Evolutionary conservation across 2,329 filamentous ascomycete species (phyloP).

Genomic region (Exophiala sideris): DNA sequence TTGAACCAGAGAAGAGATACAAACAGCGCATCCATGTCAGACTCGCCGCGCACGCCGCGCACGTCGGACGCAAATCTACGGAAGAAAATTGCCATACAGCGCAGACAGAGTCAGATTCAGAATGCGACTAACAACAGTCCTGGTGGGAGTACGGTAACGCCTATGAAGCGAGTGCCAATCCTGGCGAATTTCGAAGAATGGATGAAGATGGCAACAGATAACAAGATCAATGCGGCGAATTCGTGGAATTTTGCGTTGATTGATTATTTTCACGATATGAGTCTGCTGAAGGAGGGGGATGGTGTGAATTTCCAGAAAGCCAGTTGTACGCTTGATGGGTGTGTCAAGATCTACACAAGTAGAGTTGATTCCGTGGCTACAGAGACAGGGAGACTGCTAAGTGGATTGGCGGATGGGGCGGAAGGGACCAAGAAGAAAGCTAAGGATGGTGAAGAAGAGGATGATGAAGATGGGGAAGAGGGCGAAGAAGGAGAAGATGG

Average conservation of each 20-base stretch:
- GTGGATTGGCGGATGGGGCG: conserved; percentile 78
- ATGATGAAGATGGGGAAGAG: conserved; percentile 59
- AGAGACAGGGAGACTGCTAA: conserved; percentile 91
- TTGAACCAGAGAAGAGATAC: conserved; percentile 51
- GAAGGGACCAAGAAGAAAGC: conserved; percentile 65
- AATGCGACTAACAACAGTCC: conserved; percentile 2
- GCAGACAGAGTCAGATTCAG: conserved; percentile 8
- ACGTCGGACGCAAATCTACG: conserved; percentile 37
- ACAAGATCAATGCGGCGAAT: conserved; percentile 97
- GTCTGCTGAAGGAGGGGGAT: conserved; percentile 89
- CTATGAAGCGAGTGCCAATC: conserved; percentile 57
- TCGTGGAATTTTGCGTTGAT: conserved; percentile 99
- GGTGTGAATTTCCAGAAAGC: conserved; percentile 98
- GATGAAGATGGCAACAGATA: conserved; percentile 99
- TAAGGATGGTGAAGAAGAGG: conserved; percentile 63
- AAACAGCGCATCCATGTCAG: conserved; percentile 52
- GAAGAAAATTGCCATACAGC: conserved; percentile 12
- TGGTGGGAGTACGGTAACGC: conserved; percentile 19
- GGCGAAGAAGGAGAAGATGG: conserved; percentile 46
- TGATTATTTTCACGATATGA: conserved; percentile 99
- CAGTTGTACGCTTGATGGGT: conserved; percentile 94
- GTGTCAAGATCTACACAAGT: conserved; percentile 98
- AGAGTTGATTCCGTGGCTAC: conserved; percentile 97
- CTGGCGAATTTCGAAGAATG: conserved; percentile 98
- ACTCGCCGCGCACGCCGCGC: conserved; percentile 51